Evolutionary conservation across 306 rosid genomes (phyloP).

Genomic region (Cucumis melo): DNA sequence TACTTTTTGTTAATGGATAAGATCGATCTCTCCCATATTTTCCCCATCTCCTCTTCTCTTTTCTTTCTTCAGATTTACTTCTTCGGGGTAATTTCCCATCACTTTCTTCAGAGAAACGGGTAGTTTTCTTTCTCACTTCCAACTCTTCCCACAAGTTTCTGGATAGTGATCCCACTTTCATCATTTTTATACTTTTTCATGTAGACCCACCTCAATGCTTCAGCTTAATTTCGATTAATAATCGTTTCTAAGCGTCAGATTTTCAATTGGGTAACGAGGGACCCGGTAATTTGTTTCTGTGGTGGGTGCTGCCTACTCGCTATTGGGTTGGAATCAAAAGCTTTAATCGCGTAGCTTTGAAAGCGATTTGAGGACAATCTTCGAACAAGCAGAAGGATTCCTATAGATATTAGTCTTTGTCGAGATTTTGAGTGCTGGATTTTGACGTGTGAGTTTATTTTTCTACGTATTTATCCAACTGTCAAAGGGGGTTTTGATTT

Average conservation of each 20-base stretch:
- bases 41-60: background rate
- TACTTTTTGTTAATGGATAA: slow-evolving; percentile 2
- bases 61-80: background rate
- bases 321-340: background rate
- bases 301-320: background rate
- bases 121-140: background rate
- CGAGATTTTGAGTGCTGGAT: background rate
- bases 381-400: background rate
- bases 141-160: background rate
- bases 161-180: background rate
- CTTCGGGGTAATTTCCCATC: background rate
- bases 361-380: background rate
- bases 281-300: background rate
- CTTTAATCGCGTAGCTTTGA: slow-evolving; percentile 5
- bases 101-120: background rate
- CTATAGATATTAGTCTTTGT: background rate
- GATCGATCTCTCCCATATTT: background rate
- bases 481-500: background rate
- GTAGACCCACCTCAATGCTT: background rate
- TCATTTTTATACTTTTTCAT: background rate
- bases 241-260: background rate
- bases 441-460: background rate
- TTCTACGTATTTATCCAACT: background rate
- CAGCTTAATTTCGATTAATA: background rate
- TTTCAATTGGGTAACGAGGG: background rate